These are phyloP conservation scores for Linum trigynum DNA, from an alignment of 345 rosid species.

Conservation along the genomic window DNA sequence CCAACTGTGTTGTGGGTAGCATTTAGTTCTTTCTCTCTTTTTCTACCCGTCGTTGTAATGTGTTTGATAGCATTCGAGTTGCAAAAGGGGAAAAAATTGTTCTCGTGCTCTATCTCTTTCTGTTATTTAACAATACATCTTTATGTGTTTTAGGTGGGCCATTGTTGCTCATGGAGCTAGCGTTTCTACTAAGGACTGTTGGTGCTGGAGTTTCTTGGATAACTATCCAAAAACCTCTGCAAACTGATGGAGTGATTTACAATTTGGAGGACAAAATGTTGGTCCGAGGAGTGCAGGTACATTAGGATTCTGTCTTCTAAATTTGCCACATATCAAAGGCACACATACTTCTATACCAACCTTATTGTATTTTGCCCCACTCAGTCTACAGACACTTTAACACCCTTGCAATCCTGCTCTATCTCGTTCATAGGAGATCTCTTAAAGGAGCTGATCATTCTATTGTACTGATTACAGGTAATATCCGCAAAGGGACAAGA, in stretches of 20 bases:
- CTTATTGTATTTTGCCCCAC: too few species aligned
- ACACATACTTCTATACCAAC: too few species aligned
- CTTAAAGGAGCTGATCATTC: background rate
- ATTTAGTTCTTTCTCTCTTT: too few species aligned
- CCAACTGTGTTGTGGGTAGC: too few species aligned
- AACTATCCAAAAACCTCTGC: constrained; percentile 63
- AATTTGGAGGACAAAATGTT: constrained; percentile 75
- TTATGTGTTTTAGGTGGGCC: constrained; percentile 55
- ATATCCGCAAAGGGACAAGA: constrained; percentile 54
- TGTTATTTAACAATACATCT: background rate
- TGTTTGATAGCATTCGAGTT: too few species aligned
- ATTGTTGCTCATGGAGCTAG: constrained; percentile 76
- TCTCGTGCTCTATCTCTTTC: background rate
- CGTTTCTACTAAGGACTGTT: constrained; percentile 66
- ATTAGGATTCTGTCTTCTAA: background rate
- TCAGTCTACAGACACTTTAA: too few species aligned
- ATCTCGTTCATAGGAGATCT: background rate
- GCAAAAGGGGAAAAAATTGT: too few species aligned
- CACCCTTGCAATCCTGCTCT: too few species aligned
- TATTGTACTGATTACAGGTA: constrained; percentile 29
- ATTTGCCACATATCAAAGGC: background rate
- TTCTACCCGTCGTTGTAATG: too few species aligned
- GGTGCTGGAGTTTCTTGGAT: constrained; percentile 73
- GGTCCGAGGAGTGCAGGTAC: constrained; percentile 77
- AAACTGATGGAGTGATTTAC: constrained; percentile 48